A percentile compares a stretch with the other conserved stretches of the same genome.
Conservation (phyloP, 2,329 filamentous ascomycete species). For the Elsinoe arachidis region DNA sequence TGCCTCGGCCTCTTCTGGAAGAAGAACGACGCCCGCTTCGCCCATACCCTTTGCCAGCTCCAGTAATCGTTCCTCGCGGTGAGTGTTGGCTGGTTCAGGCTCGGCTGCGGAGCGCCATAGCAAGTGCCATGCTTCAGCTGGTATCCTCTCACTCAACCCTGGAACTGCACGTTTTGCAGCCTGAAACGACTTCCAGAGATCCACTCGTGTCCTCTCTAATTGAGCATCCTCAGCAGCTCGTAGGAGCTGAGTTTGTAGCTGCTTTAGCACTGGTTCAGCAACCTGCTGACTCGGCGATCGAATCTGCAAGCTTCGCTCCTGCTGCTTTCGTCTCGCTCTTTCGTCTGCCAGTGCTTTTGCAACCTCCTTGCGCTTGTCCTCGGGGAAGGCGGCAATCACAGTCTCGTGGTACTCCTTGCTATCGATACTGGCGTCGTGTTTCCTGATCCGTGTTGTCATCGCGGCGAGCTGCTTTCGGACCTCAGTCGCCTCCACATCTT, state of each 20-base stretch:
- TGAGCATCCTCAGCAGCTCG: conserved; percentile 10
- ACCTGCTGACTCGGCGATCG: conserved; percentile 13
- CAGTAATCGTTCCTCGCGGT: conserved; percentile 19
- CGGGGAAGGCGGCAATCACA: conserved; percentile 15
- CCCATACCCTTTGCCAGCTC: conserved; percentile 27
- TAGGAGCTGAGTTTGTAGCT: conserved; percentile 14
- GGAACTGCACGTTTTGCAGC: conserved; percentile 20
- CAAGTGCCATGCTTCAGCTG: conserved; percentile 27
- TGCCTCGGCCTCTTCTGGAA: conserved; percentile 20
- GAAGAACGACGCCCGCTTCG: conserved; percentile 17
- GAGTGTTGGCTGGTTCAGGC: conserved; percentile 15
- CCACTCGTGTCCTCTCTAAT: background rate
- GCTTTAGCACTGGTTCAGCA: conserved; percentile 14
- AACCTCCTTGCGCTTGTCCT: conserved; percentile 14
- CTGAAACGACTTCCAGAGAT: conserved; percentile 28
- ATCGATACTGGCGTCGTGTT: conserved; percentile 12
- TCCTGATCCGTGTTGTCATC: conserved; percentile 15
- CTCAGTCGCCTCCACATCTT: conserved; percentile 16
- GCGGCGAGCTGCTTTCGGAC: conserved; percentile 16
- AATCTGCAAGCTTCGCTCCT: conserved; percentile 13
- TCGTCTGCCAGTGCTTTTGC: conserved; percentile 12
- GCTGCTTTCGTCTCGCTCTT: conserved; percentile 1
- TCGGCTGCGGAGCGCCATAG: conserved; percentile 26
- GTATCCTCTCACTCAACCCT: conserved; percentile 19
- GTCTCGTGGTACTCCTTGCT: conserved; percentile 15